Base-by-base conservation (phyloP, 164 flowering plant genomes). In the Nelumbo lutea region DNA sequence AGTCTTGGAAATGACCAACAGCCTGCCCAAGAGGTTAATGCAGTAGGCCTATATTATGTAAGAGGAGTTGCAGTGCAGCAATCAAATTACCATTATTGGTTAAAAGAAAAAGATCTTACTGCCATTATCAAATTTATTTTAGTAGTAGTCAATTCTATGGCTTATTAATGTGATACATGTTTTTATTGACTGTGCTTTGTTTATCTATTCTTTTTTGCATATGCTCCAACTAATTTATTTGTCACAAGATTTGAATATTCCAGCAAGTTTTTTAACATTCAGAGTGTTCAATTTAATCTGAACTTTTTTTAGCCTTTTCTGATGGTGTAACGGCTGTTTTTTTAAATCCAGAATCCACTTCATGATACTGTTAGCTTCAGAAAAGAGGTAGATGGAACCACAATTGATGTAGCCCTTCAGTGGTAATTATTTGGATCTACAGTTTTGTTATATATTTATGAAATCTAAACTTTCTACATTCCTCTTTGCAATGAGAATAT, bases 281-380 rank as follows among this genome's bases (percentile, higher is more conserved):
- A 27, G 27, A 27, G 27, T 27, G 27, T 27, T 27, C 27, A 27
- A 27, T 27, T 27, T 27, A 27, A 27, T 27, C 27, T 27, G 27
- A 27, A 27, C 27, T 27, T 8, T 46, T 66, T 57, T 27, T 9
- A 10, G 61, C 67, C 38, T 65, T 6, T 27, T 67, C 27, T 40
- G 61, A 66, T 5, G 27, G 15, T 66, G 40, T 59, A 48, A 43
- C 73, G 64, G 68, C 72, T 75, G 59, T 6, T 9, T 69, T 80
- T 46, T 78, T 51, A 81, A 64, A 40, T 82, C 60, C 85, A 95
- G 99, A 89, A 79, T 76, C 93, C 96, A 57, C 83, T 95, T 71
- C 99, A 95, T 77, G 99, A 92, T 61, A 79, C 86, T 27, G 76
- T 95, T 61, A 83, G 91, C 38, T 90, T 95, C 75, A 83, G 87